Conservation (phyloP, 1,284 basidiomycete species). For the Ganoderma leucocontextum region DNA sequence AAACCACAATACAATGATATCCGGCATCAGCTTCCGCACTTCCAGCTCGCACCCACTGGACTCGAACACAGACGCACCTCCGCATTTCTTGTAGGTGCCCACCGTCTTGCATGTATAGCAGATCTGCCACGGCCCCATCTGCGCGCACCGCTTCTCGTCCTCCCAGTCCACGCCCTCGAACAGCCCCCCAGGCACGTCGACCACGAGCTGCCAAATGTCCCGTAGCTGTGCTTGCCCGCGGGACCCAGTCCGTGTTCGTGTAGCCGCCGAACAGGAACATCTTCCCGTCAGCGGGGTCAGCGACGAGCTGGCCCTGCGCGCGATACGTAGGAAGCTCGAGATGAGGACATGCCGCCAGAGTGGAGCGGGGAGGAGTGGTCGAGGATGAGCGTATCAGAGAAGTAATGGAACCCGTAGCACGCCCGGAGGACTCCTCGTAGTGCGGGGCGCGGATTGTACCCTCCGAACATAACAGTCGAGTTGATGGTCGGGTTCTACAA, state of each 20-base stretch:
- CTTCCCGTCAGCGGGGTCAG: slow-evolving; percentile 45
- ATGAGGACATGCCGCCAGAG: slow-evolving; percentile 44
- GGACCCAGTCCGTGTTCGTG: slow-evolving; percentile 47
- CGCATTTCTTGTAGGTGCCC: slow-evolving; percentile 51
- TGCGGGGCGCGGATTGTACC: slow-evolving; percentile 47
- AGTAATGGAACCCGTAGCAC: slow-evolving; percentile 45
- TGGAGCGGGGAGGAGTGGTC: slow-evolving; percentile 33
- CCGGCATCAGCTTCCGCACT: background rate
- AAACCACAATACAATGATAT: too few relatives aligned
- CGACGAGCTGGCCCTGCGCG: slow-evolving; percentile 39
- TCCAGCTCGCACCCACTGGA: background rate
- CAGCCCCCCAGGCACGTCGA: slow-evolving; percentile 47
- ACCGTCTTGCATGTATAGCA: slow-evolving; percentile 50
- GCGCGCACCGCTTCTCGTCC: slow-evolving; percentile 48
- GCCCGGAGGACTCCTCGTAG: slow-evolving; percentile 23
- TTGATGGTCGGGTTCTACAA: slow-evolving; percentile 47
- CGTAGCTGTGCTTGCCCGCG: slow-evolving; percentile 43
- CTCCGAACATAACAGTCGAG: slow-evolving; percentile 49
- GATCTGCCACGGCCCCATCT: slow-evolving; percentile 51
- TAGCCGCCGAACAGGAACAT: slow-evolving; percentile 50
- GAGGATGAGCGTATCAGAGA: slow-evolving; percentile 47
- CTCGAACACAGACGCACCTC: slow-evolving; percentile 40
- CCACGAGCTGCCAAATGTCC: slow-evolving; percentile 51
- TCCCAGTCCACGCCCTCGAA: slow-evolving; percentile 47
- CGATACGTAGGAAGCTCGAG: slow-evolving; percentile 46